Base-by-base conservation (phyloP, 208 protist species). In the Trypanosoma theileri region DNA sequence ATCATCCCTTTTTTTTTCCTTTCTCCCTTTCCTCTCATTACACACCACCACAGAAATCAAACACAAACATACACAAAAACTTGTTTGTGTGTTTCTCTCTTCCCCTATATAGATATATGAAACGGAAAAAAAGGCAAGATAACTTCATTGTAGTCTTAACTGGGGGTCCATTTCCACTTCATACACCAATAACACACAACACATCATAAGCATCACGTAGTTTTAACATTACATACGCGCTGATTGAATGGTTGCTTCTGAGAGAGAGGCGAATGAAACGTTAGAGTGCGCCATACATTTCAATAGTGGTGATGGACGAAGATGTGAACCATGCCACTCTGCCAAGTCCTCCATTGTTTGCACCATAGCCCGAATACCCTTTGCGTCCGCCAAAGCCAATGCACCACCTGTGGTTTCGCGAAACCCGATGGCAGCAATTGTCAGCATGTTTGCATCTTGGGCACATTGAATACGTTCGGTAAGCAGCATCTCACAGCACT, bases 401-500 rank as follows among this genome's bases (percentile, higher is more conserved):
- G 82, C 81, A 7, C 89, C 89, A 52, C 88, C 88, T 4, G 78
- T 85, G 57, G 70, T 80, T 52, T 84, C 75, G 19, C 68, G 48
- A 75, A 88, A 88, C 12, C 85, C 82, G 10, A 94, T 80, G 26
- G 82, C 83, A 24, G 78, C 79, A 31, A 89, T 72, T 6, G 82
- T 84, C 10, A 94, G 59, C 16, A 77, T 24, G 67, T 92, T 88
- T 4, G 86, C 60, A 48, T 91, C 89, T 8, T 56, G 73, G 11
- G 62, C 73, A n/a, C 54, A 68, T 13, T 65, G 73, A 40, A 94
- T 66, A 26, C 72, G 68, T 4, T 77, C 79, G 11, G 71, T 68
- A 19, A 74, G 59, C 0, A 94, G 75, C 46, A 94, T 46, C 42
- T 81, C 82, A 35, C 80, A 89, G 58, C 75, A 78, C 52, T 71